phyloP scores from a whole-genome alignment of 176 grass and related monocot species.

The Avena eriantha region DNA sequence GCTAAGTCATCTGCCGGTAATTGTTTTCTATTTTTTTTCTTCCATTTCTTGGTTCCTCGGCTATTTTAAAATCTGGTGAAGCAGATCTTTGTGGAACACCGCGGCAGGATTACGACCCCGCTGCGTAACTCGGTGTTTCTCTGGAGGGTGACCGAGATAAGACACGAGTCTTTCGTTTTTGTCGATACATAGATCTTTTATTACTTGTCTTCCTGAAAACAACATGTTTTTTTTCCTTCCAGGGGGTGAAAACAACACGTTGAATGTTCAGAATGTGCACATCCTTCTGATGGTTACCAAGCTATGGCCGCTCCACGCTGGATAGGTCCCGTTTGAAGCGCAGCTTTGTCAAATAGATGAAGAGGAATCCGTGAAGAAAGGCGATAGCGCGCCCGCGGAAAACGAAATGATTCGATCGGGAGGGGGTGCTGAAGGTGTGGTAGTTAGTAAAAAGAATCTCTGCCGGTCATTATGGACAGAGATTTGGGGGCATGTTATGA shows the following conservation, averaged over 20 bases:
- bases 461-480: conserved; percentile 26
- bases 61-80: background rate
- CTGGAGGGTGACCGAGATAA: background rate
- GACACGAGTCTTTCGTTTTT: conserved; percentile 13
- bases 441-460: conserved; percentile 16
- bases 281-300: background rate
- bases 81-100: background rate
- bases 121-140: background rate
- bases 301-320: conserved; percentile 16
- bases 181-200: background rate
- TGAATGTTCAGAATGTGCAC: conserved; percentile 30
- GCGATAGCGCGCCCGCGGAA: background rate
- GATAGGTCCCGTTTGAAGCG: conserved; percentile 37
- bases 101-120: background rate
- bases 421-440: conserved; percentile 12
- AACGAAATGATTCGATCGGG: conserved; percentile 37
- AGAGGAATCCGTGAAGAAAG: conserved; percentile 32
- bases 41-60: conserved; percentile 6
- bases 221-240: background rate
- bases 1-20: background rate
- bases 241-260: conserved; percentile 28
- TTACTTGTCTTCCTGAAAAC: conserved; percentile 2
- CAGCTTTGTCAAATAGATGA: conserved; percentile 40
- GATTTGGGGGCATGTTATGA: conserved; percentile 24
- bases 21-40: background rate